Percentiles rank a stretch among this genome's conserved stretches.
Evolutionary conservation across 176 grass and related monocot genomes (phyloP).

Genomic region (Avena sativa): DNA sequence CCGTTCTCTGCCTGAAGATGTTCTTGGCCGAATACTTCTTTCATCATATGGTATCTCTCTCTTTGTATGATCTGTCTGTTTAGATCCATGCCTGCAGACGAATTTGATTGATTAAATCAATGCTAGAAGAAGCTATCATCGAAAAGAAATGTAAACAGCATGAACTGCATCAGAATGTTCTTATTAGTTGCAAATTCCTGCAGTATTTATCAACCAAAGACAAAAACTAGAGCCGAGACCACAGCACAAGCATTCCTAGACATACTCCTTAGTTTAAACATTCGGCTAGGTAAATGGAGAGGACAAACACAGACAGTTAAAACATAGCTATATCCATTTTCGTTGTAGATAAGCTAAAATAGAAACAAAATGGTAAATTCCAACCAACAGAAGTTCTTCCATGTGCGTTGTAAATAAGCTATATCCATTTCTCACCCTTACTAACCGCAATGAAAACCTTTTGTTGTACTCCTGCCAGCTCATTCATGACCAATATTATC

Average conservation of each 20-base stretch:
- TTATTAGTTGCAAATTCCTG: slow-evolving; percentile 23
- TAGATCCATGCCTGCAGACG: slow-evolving; percentile 79
- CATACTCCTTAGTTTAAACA: neutral
- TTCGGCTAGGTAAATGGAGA: neutral
- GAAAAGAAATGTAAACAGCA: slow-evolving; percentile 36
- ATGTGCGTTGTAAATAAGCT: slow-evolving; percentile 19
- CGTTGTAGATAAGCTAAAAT: neutral
- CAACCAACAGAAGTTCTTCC: neutral
- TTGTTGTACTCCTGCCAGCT: neutral
- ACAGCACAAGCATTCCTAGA: slow-evolving; percentile 6
- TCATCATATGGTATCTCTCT: slow-evolving; percentile 73
- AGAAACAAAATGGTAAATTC: slow-evolving; percentile 24
- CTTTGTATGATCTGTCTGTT: slow-evolving; percentile 69
- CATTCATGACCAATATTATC: slow-evolving; percentile 14
- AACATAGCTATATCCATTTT: neutral
- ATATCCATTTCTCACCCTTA: slow-evolving; percentile 20
- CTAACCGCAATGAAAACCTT: neutral
- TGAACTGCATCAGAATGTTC: slow-evolving; percentile 18
- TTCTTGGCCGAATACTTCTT: slow-evolving; percentile 64
- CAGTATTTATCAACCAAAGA: slow-evolving; percentile 28
- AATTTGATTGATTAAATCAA: slow-evolving; percentile 6
- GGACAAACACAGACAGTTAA: neutral
- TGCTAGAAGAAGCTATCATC: slow-evolving; percentile 36
- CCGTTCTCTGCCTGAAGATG: slow-evolving; percentile 63
- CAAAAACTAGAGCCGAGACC: neutral